These are phyloP conservation scores for Primulina tabacum DNA, from an alignment of 257 asterid species.

Conservation along the genomic window DNA sequence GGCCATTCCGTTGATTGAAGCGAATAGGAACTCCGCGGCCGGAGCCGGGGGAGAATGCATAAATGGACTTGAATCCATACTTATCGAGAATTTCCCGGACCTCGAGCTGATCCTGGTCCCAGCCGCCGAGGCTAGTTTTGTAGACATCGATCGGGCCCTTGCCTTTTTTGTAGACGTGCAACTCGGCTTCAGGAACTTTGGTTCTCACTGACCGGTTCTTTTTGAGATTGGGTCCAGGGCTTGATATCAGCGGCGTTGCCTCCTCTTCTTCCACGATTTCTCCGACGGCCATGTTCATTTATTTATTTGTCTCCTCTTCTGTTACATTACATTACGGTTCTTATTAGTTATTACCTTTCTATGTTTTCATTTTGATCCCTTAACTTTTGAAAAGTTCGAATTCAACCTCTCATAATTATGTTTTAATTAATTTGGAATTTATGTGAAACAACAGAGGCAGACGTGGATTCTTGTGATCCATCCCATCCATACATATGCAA, in stretches of 20 bases:
- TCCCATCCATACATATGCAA: too few relatives aligned
- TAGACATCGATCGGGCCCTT: slow-evolving; percentile 76
- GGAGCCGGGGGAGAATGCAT: slow-evolving; percentile 57
- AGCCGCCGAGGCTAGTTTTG: slow-evolving; percentile 53
- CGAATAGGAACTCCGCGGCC: slow-evolving; percentile 78
- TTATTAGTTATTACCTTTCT: too few relatives aligned
- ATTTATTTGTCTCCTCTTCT: too few relatives aligned
- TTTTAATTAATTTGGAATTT: too few relatives aligned
- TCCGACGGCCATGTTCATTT: slow-evolving; percentile 18
- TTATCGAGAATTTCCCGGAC: slow-evolving; percentile 67
- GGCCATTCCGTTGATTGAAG: slow-evolving; percentile 67
- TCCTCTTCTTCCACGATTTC: slow-evolving; percentile 56
- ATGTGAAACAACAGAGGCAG: too few relatives aligned
- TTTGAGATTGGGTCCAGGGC: slow-evolving; percentile 25
- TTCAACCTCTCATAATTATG: too few relatives aligned
- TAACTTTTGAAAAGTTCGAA: too few relatives aligned
- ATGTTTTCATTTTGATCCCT: too few relatives aligned
- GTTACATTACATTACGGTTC: too few relatives aligned
- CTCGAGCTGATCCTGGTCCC: slow-evolving; percentile 88
- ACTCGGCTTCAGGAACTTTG: slow-evolving; percentile 69
- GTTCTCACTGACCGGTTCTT: slow-evolving; percentile 49
- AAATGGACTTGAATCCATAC: slow-evolving; percentile 59
- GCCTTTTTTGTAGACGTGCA: slow-evolving; percentile 62
- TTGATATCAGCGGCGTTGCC: slow-evolving; percentile 43
- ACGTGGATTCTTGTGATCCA: neutral